Percentiles rank a stretch among this genome's conserved stretches.
phyloP scores from a whole-genome alignment of 805 yeast species.

The Grigorovia jiainica region DNA sequence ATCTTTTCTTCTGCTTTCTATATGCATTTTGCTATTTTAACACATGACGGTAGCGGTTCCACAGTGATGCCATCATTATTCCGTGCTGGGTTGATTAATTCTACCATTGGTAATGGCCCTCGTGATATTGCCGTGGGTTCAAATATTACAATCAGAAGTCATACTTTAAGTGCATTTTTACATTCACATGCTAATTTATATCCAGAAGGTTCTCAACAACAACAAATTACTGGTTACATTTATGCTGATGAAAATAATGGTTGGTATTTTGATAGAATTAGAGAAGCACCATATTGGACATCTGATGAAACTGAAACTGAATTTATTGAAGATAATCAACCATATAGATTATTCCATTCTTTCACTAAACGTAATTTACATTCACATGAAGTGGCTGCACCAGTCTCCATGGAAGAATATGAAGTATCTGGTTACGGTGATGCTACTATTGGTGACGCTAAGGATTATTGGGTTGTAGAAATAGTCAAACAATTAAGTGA shows the following conservation, averaged over 20 bases:
- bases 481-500: constrained; percentile 53
- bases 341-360: constrained; percentile 63
- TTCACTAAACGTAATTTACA: constrained; percentile 68
- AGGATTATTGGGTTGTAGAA: constrained; percentile 89
- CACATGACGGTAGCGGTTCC: constrained; percentile 74
- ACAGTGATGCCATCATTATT: constrained; percentile 70
- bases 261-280: constrained; percentile 59
- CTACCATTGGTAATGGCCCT: constrained; percentile 56
- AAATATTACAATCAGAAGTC: constrained; percentile 38
- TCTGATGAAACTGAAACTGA: constrained; percentile 24
- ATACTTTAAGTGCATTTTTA: constrained; percentile 71
- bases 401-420: constrained; percentile 51
- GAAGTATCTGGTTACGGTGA: constrained; percentile 90
- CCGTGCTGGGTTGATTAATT: constrained; percentile 66
- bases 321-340: constrained; percentile 50
- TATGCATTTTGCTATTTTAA: constrained; percentile 63
- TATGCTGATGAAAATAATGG: constrained; percentile 82
- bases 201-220: constrained; percentile 90
- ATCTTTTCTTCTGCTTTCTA: constrained; percentile 63
- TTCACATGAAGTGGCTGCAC: constrained; percentile 73
- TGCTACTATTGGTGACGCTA: constrained; percentile 57
- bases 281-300: constrained; percentile 30
- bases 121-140: constrained; percentile 61
- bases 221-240: constrained; percentile 88
- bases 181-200: constrained; percentile 83